Percentiles rank a stretch among this genome's conserved stretches.
These are phyloP conservation scores for Aspergillus melleus DNA, from an alignment of 2,329 filamentous ascomycete genomes.

Conservation along the genomic window DNA sequence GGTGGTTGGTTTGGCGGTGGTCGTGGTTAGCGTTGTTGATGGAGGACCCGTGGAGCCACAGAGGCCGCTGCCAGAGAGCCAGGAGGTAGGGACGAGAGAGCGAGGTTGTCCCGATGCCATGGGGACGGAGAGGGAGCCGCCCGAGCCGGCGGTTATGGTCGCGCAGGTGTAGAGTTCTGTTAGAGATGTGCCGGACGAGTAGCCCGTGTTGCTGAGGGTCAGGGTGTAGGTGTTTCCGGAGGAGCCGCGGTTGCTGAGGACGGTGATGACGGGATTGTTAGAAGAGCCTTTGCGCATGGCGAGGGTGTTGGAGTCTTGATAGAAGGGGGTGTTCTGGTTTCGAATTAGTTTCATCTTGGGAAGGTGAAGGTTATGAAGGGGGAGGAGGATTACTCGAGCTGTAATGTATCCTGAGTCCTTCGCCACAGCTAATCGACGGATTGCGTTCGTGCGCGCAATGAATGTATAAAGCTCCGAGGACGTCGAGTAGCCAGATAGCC, in stretches of 20 bases:
- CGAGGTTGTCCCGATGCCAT: neutral
- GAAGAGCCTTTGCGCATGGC: slow-evolving; percentile 46
- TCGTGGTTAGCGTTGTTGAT: neutral
- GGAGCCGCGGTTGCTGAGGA: slow-evolving; percentile 47
- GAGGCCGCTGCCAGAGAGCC: neutral
- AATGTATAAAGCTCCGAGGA: slow-evolving; percentile 50
- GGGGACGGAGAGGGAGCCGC: neutral
- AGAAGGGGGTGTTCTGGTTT: slow-evolving; percentile 41
- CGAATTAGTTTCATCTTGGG: neutral
- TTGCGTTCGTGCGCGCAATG: slow-evolving; percentile 51
- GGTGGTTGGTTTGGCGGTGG: neutral
- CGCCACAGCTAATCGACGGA: slow-evolving; percentile 48
- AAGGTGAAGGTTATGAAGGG: too few species aligned
- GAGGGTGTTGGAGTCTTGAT: slow-evolving; percentile 44
- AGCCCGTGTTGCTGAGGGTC: slow-evolving; percentile 26
- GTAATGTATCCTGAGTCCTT: slow-evolving; percentile 42
- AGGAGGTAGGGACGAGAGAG: neutral
- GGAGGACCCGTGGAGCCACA: neutral
- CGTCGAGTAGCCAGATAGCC: slow-evolving; percentile 54
- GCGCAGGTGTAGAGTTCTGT: slow-evolving; percentile 42
- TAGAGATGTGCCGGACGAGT: slow-evolving; percentile 21
- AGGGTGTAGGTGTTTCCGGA: slow-evolving; percentile 26
- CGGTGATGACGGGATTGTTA: slow-evolving; percentile 39
- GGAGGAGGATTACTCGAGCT: slow-evolving; percentile 29
- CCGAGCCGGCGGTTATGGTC: neutral